These are phyloP conservation scores for Flammula alnicola DNA, from an alignment of 1,284 basidiomycete species.

Conservation along the genomic window DNA sequence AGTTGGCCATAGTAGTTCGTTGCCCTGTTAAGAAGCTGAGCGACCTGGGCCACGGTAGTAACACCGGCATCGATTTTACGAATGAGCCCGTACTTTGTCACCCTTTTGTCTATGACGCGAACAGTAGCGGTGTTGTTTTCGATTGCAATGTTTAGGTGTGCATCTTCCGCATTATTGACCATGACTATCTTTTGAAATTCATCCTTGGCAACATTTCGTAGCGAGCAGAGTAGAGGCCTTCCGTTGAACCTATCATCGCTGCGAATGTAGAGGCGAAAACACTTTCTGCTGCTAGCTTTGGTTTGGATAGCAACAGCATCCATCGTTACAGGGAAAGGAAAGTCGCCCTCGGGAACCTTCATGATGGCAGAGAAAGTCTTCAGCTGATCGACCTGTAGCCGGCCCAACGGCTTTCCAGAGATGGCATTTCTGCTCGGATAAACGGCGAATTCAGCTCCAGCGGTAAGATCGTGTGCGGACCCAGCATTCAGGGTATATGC, in stretches of 20 bases:
- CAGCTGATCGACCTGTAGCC: not conserved
- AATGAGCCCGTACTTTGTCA: too few species aligned
- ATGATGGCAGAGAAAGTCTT: not conserved
- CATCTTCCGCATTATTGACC: too few species aligned
- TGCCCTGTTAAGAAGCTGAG: not conserved
- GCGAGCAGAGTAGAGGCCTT: not conserved
- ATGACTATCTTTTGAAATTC: too few species aligned
- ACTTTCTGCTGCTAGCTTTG: not conserved
- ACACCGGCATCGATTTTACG: too few species aligned
- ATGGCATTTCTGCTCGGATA: constrained; percentile 5
- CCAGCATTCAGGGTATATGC: constrained; percentile 21
- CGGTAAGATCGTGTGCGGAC: constrained; percentile 24
- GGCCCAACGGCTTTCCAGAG: not conserved
- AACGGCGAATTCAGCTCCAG: constrained; percentile 19
- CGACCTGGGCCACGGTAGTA: too few species aligned
- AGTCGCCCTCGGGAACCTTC: not conserved
- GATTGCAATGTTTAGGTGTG: too few species aligned
- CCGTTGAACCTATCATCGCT: not conserved
- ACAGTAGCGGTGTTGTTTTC: too few species aligned
- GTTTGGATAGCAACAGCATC: not conserved
- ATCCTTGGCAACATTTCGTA: too few species aligned
- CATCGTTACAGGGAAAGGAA: not conserved
- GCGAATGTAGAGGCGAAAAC: constrained; percentile 6
- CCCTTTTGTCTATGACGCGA: too few species aligned
- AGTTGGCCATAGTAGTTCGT: constrained; percentile 1